Conservation (phyloP, 1,139 yeast genomes). For the Keqinozyma sinolaborantium region DNA sequence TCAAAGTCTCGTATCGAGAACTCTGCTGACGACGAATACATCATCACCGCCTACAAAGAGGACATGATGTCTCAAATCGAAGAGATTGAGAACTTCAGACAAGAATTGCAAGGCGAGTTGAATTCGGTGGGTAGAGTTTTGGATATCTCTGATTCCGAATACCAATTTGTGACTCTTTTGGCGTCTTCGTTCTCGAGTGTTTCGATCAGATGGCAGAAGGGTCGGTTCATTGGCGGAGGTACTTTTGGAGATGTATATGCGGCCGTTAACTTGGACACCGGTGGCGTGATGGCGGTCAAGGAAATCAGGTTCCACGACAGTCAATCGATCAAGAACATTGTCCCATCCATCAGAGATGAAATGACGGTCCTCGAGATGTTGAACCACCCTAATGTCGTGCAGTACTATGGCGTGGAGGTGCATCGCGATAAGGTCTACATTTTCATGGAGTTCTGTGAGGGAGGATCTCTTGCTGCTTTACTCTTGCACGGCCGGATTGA, state of each 20-base stretch:
- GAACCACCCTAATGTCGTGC: conserved; percentile 94
- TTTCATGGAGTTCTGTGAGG: conserved; percentile 97
- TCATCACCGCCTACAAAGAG: conserved; percentile 51
- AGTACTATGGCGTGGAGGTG: conserved; percentile 94
- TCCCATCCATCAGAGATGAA: conserved; percentile 89
- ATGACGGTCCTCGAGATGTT: conserved; percentile 95
- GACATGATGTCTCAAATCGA: conserved; percentile 58
- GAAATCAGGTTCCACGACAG: conserved; percentile 90
- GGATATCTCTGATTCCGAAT: conserved; percentile 83
- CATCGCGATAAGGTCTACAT: conserved; percentile 94
- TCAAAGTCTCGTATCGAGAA: conserved; percentile 46
- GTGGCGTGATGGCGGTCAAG: conserved; percentile 95
- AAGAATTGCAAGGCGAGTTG: conserved; percentile 44
- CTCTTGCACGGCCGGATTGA: conserved; percentile 87
- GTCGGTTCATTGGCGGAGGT: conserved; percentile 91
- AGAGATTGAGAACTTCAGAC: conserved; percentile 56
- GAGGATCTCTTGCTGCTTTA: conserved; percentile 85
- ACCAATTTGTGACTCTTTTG: conserved; percentile 79
- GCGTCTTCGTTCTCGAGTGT: conserved; percentile 90
- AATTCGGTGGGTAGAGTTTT: conserved; percentile 80
- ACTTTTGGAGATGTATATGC: conserved; percentile 93
- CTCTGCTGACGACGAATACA: conserved; percentile 60
- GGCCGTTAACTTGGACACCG: conserved; percentile 89
- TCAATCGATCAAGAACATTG: conserved; percentile 79
- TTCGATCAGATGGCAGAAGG: conserved; percentile 96